Evolutionary conservation across 331 rosid genomes (phyloP).

Genomic region (Rosa hybrid): DNA sequence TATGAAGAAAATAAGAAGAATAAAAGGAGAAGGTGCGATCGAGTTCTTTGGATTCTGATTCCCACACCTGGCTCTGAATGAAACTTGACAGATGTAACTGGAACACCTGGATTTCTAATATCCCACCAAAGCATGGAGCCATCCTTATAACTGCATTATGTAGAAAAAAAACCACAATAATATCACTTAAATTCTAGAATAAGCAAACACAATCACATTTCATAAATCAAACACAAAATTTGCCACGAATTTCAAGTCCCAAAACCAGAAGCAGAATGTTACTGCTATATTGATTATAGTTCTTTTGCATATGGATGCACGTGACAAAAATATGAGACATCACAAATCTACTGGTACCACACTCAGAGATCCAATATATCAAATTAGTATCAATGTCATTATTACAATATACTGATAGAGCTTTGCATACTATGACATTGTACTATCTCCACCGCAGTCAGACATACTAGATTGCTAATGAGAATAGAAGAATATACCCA

Average conservation of each 20-base stretch:
- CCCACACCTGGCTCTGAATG: slow-evolving; percentile 87
- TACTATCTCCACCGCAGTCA: not conserved
- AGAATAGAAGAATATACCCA: slow-evolving; percentile 50
- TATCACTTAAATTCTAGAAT: not conserved
- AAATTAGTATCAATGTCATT: not conserved
- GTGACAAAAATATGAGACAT: not conserved
- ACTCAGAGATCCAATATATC: not conserved
- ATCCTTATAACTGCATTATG: slow-evolving; percentile 73
- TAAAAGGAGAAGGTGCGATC: not conserved
- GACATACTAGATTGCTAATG: not conserved
- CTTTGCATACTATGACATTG: not conserved
- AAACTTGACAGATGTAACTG: slow-evolving; percentile 69
- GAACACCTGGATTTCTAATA: slow-evolving; percentile 65
- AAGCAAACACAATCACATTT: slow-evolving; percentile 2
- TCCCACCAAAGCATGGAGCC: slow-evolving; percentile 99
- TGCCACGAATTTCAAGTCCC: slow-evolving; percentile 8
- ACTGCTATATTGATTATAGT: slow-evolving; percentile 1
- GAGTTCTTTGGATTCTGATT: slow-evolving; percentile 13
- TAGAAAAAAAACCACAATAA: slow-evolving; percentile 9
- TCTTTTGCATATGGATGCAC: not conserved
- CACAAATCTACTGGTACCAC: not conserved
- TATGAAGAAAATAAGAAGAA: slow-evolving; percentile 15
- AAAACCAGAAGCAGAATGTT: slow-evolving; percentile 9
- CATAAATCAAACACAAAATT: not conserved
- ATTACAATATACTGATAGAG: not conserved